Evolutionary conservation across 2,329 filamentous ascomycete genomes (phyloP), one percentile per base, ranked within the genome.

Genomic region (Zalaria obscura): DNA sequence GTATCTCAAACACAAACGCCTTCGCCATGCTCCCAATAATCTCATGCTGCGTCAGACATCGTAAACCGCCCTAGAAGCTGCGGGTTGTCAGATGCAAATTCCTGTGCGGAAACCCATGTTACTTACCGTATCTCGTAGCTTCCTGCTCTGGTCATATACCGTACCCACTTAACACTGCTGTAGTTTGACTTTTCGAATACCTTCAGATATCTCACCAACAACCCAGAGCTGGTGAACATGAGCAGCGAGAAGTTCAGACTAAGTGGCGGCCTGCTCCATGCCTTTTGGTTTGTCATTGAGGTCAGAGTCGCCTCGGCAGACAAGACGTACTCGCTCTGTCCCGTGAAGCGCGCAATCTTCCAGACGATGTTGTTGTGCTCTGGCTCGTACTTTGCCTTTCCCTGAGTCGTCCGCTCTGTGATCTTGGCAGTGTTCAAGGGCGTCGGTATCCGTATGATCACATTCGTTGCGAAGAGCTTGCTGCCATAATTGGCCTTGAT

Each of bases 131-230:
- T 94, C 67, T 98, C 91, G 63, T 98, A 98, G 62, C 87, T 95
- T 27, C 91, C 91, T 10, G 89, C 91, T 50, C 89, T 78, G 11
- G 91, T 98, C 91, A 98, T 96, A 64, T 98, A 98, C 53, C 91
- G 72, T 53, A 98, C 91, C 91, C 91, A 98, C 64, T 98, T 98
- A 38, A 98, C 91, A 57, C 87, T 94, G 48, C 84, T 93, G 61
- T 98, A 98, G 63, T 96, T 96, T 63, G 77, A 91, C 78, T 98
- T 98, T 68, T 98, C 91, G 67, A 98, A 98, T 2, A 98, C 91
- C 66, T 98, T 98, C 44, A 98, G 66, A 61, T 98, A 98, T 39
- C 93, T 72, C 43, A 98, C 91, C 49, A 98, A 59, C 57, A 98
- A 60, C 1, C 91, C 91, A 1, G 83, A 93, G 58, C 86, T 94